Evolutionary conservation across 805 yeast genomes (phyloP).

Genomic region (Cyberlindnera maritima): DNA sequence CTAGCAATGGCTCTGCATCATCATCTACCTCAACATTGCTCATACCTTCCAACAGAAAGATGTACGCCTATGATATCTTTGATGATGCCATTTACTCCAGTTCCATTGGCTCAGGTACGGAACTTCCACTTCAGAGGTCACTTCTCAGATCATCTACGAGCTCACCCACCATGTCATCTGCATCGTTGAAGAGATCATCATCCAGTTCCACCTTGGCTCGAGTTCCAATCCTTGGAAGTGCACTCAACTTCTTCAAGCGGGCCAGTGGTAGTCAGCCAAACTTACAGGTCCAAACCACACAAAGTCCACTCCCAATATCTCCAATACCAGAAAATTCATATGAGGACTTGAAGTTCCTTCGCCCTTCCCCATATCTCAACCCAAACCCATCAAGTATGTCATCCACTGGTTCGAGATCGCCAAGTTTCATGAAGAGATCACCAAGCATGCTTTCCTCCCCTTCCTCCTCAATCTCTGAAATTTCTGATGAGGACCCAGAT

Average conservation of each 20-base stretch:
- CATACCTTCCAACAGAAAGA: slow-evolving; percentile 30
- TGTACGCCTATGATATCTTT: slow-evolving; percentile 60
- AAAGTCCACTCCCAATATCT: slow-evolving; percentile 7
- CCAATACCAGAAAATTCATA: slow-evolving; percentile 7
- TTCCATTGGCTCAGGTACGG: slow-evolving; percentile 13
- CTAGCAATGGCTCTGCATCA: neutral
- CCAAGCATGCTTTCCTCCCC: slow-evolving; percentile 17
- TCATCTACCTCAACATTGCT: slow-evolving; percentile 18
- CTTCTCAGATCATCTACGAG: neutral
- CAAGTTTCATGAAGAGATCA: slow-evolving; percentile 12
- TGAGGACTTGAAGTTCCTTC: slow-evolving; percentile 1
- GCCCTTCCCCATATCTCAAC: slow-evolving; percentile 11
- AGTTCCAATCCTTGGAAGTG: slow-evolving; percentile 24
- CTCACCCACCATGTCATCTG: slow-evolving; percentile 11
- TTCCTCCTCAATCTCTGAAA: slow-evolving; percentile 22
- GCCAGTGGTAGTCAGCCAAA: slow-evolving; percentile 15
- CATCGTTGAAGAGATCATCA: slow-evolving; percentile 16
- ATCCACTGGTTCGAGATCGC: slow-evolving; percentile 10
- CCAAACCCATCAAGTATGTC: slow-evolving; percentile 12
- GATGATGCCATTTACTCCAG: slow-evolving; percentile 59
- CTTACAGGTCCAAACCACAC: slow-evolving; percentile 6
- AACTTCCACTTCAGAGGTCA: neutral
- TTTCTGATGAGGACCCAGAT: slow-evolving; percentile 22
- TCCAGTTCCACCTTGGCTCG: slow-evolving; percentile 21
- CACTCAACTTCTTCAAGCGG: slow-evolving; percentile 26